phyloP scores from a whole-genome alignment of 441 rosid genomes.

The Erodium texanum region DNA sequence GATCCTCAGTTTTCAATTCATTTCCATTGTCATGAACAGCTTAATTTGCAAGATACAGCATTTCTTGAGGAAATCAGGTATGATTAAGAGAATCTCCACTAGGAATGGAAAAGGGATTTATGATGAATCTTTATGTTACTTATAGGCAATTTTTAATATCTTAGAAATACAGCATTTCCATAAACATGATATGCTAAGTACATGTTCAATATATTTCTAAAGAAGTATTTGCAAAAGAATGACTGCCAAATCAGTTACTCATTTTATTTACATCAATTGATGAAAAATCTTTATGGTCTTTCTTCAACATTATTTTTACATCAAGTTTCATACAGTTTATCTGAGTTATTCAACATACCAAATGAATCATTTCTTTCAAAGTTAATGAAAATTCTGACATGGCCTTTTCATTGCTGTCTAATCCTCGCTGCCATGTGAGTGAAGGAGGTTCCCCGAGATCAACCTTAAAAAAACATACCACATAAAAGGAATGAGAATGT shows the following conservation, averaged over 20 bases:
- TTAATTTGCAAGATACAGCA: background rate
- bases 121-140: background rate
- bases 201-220: too few relatives aligned
- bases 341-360: conserved; percentile 39
- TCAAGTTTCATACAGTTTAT: background rate
- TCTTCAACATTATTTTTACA: background rate
- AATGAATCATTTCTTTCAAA: conserved; percentile 45
- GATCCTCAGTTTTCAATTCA: background rate
- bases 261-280: background rate
- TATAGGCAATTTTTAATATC: background rate
- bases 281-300: background rate
- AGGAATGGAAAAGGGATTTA: background rate
- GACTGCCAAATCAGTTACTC: background rate
- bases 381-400: conserved; percentile 40
- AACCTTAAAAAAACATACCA: conserved; percentile 30
- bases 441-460: conserved; percentile 59
- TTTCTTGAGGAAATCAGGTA: background rate
- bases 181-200: background rate
- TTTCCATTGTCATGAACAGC: background rate
- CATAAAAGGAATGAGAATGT: background rate
- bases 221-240: too few relatives aligned
- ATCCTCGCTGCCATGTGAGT: conserved; percentile 72
- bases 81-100: background rate
- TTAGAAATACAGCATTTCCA: background rate
- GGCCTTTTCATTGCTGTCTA: conserved; percentile 29